Conservation (phyloP, 1,284 basidiomycete genomes). For the Phellinidium pouzarii region DNA sequence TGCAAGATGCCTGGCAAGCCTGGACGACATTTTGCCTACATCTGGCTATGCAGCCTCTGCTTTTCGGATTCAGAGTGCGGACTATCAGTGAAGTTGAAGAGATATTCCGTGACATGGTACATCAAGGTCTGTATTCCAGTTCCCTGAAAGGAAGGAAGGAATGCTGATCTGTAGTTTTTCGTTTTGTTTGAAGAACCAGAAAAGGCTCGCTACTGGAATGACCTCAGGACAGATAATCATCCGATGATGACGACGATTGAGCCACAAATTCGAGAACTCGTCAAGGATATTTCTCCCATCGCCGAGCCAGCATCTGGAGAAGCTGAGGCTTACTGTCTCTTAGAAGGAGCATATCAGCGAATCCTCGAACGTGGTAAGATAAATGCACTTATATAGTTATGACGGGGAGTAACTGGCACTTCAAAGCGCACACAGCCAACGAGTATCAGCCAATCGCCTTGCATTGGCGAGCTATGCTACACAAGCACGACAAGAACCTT, state of each 20-base stretch:
- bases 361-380: neutral
- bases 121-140: slow-evolving; percentile 1
- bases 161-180: neutral
- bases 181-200: slow-evolving; percentile 1
- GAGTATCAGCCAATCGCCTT: slow-evolving; percentile 1
- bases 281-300: neutral
- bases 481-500: slow-evolving; percentile 3
- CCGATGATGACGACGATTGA: neutral
- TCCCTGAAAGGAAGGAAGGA: no score
- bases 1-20: slow-evolving; percentile 7
- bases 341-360: slow-evolving; percentile 1
- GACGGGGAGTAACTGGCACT: neutral
- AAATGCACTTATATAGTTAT: neutral
- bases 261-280: neutral
- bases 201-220: slow-evolving; percentile 1
- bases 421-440: neutral
- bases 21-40: slow-evolving; percentile 1
- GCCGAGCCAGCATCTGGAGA: neutral
- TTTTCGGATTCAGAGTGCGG: slow-evolving; percentile 4
- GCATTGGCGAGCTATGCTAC: slow-evolving; percentile 10
- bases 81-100: slow-evolving; percentile 2
- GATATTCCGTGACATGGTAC: slow-evolving; percentile 1
- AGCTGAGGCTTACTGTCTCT: neutral
- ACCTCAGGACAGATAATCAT: neutral
- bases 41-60: slow-evolving; percentile 1